These are phyloP conservation scores for Aspergillus terreus DNA, from an alignment of 2,329 filamentous ascomycete genomes.

Conservation along the genomic window DNA sequence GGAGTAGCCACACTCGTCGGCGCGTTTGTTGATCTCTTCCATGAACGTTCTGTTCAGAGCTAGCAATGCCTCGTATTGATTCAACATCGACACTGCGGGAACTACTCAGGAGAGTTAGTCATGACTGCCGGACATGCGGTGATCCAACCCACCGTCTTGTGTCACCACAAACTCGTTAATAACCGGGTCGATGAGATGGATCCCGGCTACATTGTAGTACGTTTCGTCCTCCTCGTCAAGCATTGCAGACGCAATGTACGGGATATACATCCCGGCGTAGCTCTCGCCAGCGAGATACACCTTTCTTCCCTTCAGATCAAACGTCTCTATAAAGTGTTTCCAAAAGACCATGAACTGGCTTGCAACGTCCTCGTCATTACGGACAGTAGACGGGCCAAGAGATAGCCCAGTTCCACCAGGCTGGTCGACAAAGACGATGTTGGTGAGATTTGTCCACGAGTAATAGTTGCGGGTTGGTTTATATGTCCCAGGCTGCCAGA, in stretches of 20 bases:
- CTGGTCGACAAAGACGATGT: slow-evolving; percentile 60
- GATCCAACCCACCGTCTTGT: not conserved
- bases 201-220: slow-evolving; percentile 65
- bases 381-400: slow-evolving; percentile 61
- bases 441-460: slow-evolving; percentile 69
- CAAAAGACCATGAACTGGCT: slow-evolving; percentile 73
- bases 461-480: slow-evolving; percentile 64
- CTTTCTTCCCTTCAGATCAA: slow-evolving; percentile 62
- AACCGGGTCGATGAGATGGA: slow-evolving; percentile 70
- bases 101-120: slow-evolving; percentile 15
- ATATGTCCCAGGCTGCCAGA: slow-evolving; percentile 66
- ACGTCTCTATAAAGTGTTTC: slow-evolving; percentile 69
- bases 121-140: not conserved
- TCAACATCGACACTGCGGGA: slow-evolving; percentile 39
- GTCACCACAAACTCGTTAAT: slow-evolving; percentile 48
- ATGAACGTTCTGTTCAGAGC: slow-evolving; percentile 41
- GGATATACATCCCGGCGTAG: slow-evolving; percentile 65
- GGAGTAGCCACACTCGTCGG: slow-evolving; percentile 45
- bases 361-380: slow-evolving; percentile 64
- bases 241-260: slow-evolving; percentile 71
- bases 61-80: slow-evolving; percentile 39
- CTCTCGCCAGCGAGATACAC: slow-evolving; percentile 72
- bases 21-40: slow-evolving; percentile 33
- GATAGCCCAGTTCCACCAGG: slow-evolving; percentile 64
- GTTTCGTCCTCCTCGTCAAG: slow-evolving; percentile 62